Evolutionary conservation across 78 protist species (phyloP), one percentile per base, ranked within the genome.

Genomic region (Dictyostelium brefeldianum): DNA sequence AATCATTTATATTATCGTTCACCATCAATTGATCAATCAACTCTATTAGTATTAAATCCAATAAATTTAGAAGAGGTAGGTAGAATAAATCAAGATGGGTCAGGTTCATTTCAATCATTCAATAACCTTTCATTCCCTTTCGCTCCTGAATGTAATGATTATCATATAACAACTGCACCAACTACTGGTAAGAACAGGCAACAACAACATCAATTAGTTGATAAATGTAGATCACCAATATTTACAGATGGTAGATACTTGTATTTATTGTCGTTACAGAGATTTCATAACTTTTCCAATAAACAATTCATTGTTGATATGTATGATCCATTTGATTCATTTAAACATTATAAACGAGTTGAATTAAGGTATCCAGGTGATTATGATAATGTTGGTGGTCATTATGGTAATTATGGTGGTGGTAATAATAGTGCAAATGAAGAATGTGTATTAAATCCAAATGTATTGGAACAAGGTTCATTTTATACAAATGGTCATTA

Each of bases 401-500:
- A 56, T 53, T 9, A 14, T n/a, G 27, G 12, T n/a, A 57, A 27
- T n/a, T n/a, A 22, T 57, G 27, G 4, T 25, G 12, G 4, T 62
- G 18, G 41, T 25, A 62, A 20, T 56, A 0, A 5, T 20, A 7
- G 10, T 62, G 54, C 81, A n/a, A 53, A 85, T 36, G 53, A 75
- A 22, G 95, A 78, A 22, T 31, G 77, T 2, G 95, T 91, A 5
- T 36, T 91, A 20, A 91, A 91, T 70, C 95, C 95, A 18, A 31
- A 22, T 0, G 50, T 83, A 11, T 43, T 93, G 9, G 96, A 85
- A 25, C 17, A 56, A 43, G 96, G 96, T 1, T 93, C 96, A 62
- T 93, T 93, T 36, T 93, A 93, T 65, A 93, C 96, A 2, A 93
- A 93, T 47, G 96, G 96, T 18, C 89, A 83, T 51, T 93, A 93